These are phyloP conservation scores for Saksenaea vasiformis DNA, from an alignment of 371 early-diverging fungal species.

Conservation along the genomic window DNA sequence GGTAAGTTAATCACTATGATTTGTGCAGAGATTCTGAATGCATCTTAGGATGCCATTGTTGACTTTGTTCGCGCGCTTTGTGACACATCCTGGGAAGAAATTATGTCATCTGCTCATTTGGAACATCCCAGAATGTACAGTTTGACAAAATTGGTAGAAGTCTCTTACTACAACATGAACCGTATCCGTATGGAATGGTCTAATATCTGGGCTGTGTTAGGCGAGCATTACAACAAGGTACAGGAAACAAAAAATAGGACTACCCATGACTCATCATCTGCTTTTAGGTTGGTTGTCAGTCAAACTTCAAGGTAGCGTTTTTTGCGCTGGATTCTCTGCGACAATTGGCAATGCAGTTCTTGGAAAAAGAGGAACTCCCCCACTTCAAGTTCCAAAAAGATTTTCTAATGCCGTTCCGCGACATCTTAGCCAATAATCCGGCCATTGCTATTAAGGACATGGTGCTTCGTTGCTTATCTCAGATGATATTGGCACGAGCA, in stretches of 20 bases:
- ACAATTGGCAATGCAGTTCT: slow-evolving; percentile 92
- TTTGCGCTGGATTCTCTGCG: slow-evolving; percentile 93
- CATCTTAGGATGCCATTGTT: slow-evolving; percentile 69
- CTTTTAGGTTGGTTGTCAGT: slow-evolving; percentile 78
- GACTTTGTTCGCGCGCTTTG: slow-evolving; percentile 90
- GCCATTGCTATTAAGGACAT: slow-evolving; percentile 89
- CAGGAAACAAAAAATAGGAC: too few relatives aligned
- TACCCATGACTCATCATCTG: background rate
- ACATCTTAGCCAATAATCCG: slow-evolving; percentile 76
- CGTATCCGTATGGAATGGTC: slow-evolving; percentile 97
- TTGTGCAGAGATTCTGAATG: background rate
- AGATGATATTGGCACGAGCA: slow-evolving; percentile 82
- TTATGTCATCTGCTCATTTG: slow-evolving; percentile 64
- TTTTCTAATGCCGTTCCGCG: slow-evolving; percentile 90
- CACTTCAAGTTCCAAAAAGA: slow-evolving; percentile 97
- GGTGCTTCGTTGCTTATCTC: slow-evolving; percentile 85
- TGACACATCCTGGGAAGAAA: slow-evolving; percentile 88
- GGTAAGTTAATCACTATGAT: slow-evolving; percentile 18
- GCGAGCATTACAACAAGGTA: slow-evolving; percentile 85
- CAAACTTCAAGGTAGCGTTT: slow-evolving; percentile 83
- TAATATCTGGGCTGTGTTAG: slow-evolving; percentile 91
- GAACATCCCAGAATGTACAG: slow-evolving; percentile 85
- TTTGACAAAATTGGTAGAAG: slow-evolving; percentile 90
- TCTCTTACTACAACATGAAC: slow-evolving; percentile 96
- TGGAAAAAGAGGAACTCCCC: slow-evolving; percentile 92